Conservation (phyloP, 2,329 filamentous ascomycete species). For the Talaromyces sp. region DNA sequence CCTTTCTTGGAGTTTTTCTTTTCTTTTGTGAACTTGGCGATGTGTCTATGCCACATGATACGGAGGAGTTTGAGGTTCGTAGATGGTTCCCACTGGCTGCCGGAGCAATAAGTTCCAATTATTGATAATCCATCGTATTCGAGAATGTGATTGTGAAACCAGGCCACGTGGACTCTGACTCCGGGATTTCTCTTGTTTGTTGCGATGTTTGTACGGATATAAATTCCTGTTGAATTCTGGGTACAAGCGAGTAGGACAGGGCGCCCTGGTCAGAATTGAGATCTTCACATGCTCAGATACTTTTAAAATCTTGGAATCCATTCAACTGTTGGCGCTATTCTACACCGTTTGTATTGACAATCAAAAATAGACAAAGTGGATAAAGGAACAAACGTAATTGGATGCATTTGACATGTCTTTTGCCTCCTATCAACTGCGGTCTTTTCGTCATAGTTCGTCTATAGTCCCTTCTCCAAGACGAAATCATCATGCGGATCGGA, state of each 20-base stretch:
- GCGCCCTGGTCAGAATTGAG: not conserved
- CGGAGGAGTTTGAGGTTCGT: not conserved
- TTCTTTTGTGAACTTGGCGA: not conserved
- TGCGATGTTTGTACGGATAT: not conserved
- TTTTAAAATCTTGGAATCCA: too few species aligned
- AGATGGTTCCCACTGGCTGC: not conserved
- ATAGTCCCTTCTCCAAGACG: not conserved
- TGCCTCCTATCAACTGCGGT: not conserved
- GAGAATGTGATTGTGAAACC: conserved; percentile 12
- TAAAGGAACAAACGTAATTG: not conserved
- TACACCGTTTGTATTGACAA: not conserved
- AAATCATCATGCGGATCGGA: not conserved
- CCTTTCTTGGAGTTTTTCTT: not conserved
- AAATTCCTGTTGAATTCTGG: not conserved
- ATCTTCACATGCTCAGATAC: not conserved
- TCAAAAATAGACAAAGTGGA: not conserved
- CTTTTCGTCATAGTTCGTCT: not conserved
- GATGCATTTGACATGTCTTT: conserved; percentile 5
- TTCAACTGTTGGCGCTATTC: not conserved
- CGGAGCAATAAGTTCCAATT: not conserved
- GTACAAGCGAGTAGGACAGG: not conserved
- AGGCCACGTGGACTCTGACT: conserved; percentile 11
- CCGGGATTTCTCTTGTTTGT: not conserved
- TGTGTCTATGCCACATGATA: not conserved
- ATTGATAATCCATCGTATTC: not conserved